Evolutionary conservation across 371 early-diverging fungal genomes (phyloP), one percentile per base, ranked within the genome.

Genomic region (Rhizopus delemar): DNA sequence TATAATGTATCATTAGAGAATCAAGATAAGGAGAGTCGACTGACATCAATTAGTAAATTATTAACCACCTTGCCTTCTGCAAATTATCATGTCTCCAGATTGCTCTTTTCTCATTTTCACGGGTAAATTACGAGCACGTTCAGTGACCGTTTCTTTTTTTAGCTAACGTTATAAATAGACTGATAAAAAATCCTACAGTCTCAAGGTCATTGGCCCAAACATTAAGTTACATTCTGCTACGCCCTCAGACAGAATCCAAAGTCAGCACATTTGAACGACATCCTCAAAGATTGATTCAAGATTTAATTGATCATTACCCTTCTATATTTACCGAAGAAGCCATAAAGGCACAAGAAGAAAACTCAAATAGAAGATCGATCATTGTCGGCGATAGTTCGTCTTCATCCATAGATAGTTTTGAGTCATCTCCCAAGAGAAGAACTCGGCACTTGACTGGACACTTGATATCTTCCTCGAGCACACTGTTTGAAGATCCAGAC

Each of bases 211-310:
- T 22, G 22, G 22, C 22, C 22, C 22, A 22, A 22, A 22, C 22
- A 2, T 77, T 86, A 63, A 78, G 86, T 8, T 77, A 79, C 28
- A 79, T 83, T 28, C 50, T 88, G 15, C 62, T 86, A 56, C 78
- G 87, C 13, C 85, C 86, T 3, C 71, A 77, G 51, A 63, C 70
- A 4, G 80, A 80, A 54, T 71, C 81, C 8, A 77, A 72, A 4
- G 58, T 84, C 31, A 83, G 70, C 13, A 35, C 76, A 15, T 80
- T 84, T 53, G 88, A 88, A 50, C 73, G 76, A 16, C 86, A 87
- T 45, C 82, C 86, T 8, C 78, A 77, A 29, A 58, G 81, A 28
- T 58, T 88, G 46, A 57, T 87, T 36, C 75, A 75, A 9, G 88
- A 88, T 36, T 60, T 88, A 46, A 73, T 86, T 41, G 65, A 69